These are phyloP conservation scores for Starmerella scarabaei DNA, from an alignment of 805 yeast species.

Conservation along the genomic window DNA sequence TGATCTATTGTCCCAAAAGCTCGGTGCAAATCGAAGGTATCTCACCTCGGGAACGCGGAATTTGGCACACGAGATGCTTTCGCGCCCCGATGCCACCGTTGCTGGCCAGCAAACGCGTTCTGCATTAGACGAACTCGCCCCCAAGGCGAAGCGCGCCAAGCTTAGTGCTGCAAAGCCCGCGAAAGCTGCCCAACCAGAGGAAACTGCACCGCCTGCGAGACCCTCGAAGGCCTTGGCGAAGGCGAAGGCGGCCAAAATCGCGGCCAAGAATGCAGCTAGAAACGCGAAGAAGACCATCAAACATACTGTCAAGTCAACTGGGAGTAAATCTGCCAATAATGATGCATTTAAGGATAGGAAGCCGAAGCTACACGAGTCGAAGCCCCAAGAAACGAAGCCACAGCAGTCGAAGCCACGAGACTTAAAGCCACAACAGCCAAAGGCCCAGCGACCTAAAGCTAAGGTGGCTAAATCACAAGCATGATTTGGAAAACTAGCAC, in stretches of 20 bases:
- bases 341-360: neutral
- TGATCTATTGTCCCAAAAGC: slow-evolving; percentile 18
- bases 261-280: neutral
- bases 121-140: slow-evolving; percentile 19
- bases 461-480: no score
- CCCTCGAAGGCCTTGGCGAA: no score
- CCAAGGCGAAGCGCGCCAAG: slow-evolving; percentile 2
- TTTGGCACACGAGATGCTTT: slow-evolving; percentile 24
- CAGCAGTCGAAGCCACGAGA: no score
- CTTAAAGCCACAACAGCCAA: no score
- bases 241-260: neutral
- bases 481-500: no score
- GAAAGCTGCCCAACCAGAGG: no score
- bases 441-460: no score
- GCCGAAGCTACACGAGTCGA: no score
- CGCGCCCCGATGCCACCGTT: slow-evolving; percentile 16
- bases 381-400: no score
- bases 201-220: no score
- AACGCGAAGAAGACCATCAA: neutral
- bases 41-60: slow-evolving; percentile 26
- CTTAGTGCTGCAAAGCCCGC: no score
- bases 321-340: neutral
- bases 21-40: slow-evolving; percentile 23
- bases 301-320: neutral
- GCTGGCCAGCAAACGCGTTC: slow-evolving; percentile 17